Evolutionary conservation across 192 early-diverging fungal species (phyloP).

Genomic region (Gigaspora rosea): DNA sequence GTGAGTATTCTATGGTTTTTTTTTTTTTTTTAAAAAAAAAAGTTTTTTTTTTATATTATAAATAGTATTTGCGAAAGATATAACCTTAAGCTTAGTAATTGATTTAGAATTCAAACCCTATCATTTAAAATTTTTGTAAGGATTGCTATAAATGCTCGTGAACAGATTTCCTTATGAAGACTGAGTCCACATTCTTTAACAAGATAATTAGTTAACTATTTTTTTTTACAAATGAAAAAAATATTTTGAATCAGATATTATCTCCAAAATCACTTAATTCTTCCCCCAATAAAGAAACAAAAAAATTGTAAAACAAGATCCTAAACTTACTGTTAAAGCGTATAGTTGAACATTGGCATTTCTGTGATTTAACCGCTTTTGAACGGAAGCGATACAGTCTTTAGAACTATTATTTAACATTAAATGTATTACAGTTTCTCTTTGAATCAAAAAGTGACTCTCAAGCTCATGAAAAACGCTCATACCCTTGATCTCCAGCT

Average conservation of each 20-base stretch:
- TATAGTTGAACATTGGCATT: slow-evolving; percentile 84
- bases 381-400: slow-evolving; percentile 69
- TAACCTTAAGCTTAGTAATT: neutral
- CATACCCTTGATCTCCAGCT: slow-evolving; percentile 52
- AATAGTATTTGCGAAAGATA: neutral
- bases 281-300: slow-evolving; percentile 2
- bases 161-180: slow-evolving; percentile 83
- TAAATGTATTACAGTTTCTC: neutral
- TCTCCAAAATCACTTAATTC: slow-evolving; percentile 36
- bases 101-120: slow-evolving; percentile 44
- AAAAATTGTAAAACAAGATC: neutral
- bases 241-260: neutral
- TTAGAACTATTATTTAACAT: slow-evolving; percentile 50
- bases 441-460: neutral
- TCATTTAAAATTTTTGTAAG: slow-evolving; percentile 75
- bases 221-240: slow-evolving; percentile 31
- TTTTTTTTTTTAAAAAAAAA: neutral
- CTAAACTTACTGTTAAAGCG: slow-evolving; percentile 57
- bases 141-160: slow-evolving; percentile 79
- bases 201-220: slow-evolving; percentile 79
- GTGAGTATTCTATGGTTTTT: slow-evolving; percentile 66
- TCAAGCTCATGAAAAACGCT: neutral
- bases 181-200: slow-evolving; percentile 86
- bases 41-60: neutral
- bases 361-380: slow-evolving; percentile 70